phyloP scores from a whole-genome alignment of 2,329 filamentous ascomycete genomes.

The Tolypocladium paradoxum region DNA sequence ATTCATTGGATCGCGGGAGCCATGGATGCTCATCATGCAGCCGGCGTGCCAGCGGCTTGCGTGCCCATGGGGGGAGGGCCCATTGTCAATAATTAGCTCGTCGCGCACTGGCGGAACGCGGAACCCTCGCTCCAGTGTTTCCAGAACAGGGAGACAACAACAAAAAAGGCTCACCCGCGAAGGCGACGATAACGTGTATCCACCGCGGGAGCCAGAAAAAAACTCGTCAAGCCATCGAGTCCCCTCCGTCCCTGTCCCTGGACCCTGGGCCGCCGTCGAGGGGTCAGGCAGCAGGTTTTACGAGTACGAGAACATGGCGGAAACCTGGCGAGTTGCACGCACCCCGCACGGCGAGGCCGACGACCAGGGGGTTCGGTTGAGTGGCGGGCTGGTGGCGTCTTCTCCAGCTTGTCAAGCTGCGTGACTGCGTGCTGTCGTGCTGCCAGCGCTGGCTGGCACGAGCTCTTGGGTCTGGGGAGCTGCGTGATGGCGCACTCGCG shows the following conservation, averaged over 20 bases:
- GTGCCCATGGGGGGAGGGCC: not conserved
- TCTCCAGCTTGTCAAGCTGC: too few relatives aligned
- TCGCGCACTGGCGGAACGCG: not conserved
- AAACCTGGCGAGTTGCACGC: too few relatives aligned
- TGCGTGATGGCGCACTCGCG: not conserved
- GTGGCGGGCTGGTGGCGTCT: too few relatives aligned
- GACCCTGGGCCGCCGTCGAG: too few relatives aligned
- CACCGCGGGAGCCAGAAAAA: constrained; percentile 5
- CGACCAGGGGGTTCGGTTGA: too few relatives aligned
- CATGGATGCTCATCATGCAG: not conserved
- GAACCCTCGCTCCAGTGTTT: not conserved
- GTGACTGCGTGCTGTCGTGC: too few relatives aligned
- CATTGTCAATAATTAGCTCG: not conserved
- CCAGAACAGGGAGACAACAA: not conserved
- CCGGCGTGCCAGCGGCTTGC: too few relatives aligned
- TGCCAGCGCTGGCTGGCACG: too few relatives aligned
- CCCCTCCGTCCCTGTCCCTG: too few relatives aligned
- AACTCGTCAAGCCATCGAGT: constrained; percentile 3
- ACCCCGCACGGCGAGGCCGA: too few relatives aligned
- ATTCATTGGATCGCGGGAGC: not conserved
- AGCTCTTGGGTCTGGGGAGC: constrained; percentile 4
- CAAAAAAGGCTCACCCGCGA: constrained; percentile 5
- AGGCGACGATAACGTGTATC: constrained; percentile 1
- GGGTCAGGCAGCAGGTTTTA: not conserved
- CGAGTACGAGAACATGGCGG: too few relatives aligned